phyloP scores from a whole-genome alignment of 2,329 filamentous ascomycete species.

The Fusarium burgessii region DNA sequence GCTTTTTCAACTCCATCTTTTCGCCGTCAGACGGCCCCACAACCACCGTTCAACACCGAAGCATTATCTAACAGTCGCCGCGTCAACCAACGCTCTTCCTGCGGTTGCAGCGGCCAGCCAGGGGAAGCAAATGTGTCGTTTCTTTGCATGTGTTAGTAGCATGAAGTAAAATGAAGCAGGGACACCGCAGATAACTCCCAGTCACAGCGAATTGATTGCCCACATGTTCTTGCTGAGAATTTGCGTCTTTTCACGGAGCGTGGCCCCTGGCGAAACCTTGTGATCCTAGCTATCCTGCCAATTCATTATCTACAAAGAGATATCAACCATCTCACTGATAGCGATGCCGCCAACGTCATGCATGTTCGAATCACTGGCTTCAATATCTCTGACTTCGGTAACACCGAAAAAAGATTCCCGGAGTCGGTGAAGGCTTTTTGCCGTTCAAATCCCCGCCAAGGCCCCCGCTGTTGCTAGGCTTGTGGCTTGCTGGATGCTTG shows the following conservation, averaged over 20 bases:
- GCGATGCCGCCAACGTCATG: conserved; percentile 12
- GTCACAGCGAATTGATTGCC: background rate
- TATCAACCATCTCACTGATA: background rate
- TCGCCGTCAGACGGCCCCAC: conserved; percentile 32
- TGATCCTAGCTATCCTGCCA: background rate
- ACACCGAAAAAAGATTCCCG: conserved; percentile 19
- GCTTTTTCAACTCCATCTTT: conserved; percentile 22
- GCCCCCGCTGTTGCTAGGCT: conserved; percentile 24
- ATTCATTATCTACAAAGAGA: background rate
- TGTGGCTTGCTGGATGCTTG: conserved; percentile 13
- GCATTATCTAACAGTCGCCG: background rate
- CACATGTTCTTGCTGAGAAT: background rate
- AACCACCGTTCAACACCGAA: conserved; percentile 17
- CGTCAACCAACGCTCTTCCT: conserved; percentile 6
- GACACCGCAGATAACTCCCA: background rate
- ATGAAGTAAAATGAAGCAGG: background rate
- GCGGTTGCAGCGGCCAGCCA: conserved; percentile 18
- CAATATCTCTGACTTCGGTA: conserved; percentile 9
- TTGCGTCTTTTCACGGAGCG: background rate
- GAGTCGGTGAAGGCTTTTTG: conserved; percentile 27
- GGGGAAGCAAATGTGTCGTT: background rate
- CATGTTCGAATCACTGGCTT: background rate
- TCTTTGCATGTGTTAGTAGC: background rate
- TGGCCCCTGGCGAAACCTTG: background rate
- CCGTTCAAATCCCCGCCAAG: conserved; percentile 1